Evolutionary conservation across 225 moss, liverwort and hornwort species (phyloP), one percentile per base, ranked within the genome.

Genomic region (Climacium dendroides): DNA sequence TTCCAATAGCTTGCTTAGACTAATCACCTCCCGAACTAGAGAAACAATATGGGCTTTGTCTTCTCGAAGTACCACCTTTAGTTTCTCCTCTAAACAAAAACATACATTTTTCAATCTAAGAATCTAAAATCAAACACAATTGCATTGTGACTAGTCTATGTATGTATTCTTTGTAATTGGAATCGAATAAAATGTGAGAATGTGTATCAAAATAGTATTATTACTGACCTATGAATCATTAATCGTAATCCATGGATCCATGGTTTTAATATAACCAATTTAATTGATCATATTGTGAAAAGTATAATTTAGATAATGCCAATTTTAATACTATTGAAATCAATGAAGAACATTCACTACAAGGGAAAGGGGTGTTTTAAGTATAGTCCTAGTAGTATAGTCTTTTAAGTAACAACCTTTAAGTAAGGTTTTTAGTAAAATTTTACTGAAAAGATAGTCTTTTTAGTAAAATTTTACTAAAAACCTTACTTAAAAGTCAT

Each of bases 241-340:
- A 37, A 28, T 0, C 37, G 1, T 23, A 11, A 19, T 35, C 25
- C 0, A 45, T 0, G 0, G 0, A 61, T 48, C 0, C 0, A 0
- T 50, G 13, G 26, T 50, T 84, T 73, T 4, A 18, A 19, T 48
- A 19, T n/a, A 74, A 7, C 0, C 13, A 29, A 61, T 61, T 58
- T 4, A 7, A 29, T 60, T 48, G 3, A 74, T 50, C 3, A 61
- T n/a, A 73, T 73, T 19, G 17, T 19, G 1, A 43, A 34, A 59
- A 47, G 0, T 52, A 13, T 32, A 57, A 57, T 34, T 58, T 2
- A 59, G 0, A 10, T 73, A 32, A 47, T 12, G 5, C 13, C 7
- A 12, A 35, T 16, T 25, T 83, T 15, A 1, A 45, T 58, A 32
- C 4, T 8, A 34, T 2, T 71, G 0, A 22, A 72, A 84, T 25